Evolutionary conservation across 441 rosid species (phyloP).

Genomic region (Melastoma candidum): DNA sequence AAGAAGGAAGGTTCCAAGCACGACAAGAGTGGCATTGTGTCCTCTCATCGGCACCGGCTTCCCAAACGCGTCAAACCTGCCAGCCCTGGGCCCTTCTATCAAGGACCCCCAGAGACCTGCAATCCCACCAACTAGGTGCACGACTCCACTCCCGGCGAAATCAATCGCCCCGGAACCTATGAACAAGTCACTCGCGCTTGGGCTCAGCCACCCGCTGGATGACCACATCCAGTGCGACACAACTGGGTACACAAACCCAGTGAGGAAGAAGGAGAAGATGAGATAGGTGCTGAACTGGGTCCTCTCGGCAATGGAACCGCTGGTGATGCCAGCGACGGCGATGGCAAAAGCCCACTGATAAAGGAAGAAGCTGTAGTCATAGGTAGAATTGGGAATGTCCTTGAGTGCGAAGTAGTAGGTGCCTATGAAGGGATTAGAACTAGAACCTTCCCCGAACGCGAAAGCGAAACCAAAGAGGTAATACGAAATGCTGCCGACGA

Average conservation of each 20-base stretch:
- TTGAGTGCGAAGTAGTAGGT: conserved; percentile 47
- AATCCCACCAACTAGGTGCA: not conserved
- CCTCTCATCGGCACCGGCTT: conserved; percentile 1
- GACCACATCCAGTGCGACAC: conserved; percentile 85
- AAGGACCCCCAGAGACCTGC: not conserved
- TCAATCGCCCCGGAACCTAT: not conserved
- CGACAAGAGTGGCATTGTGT: not conserved
- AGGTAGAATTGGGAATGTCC: conserved; percentile 32
- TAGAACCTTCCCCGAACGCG: conserved; percentile 50
- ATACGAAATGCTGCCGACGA: conserved; percentile 67
- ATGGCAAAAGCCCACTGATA: conserved; percentile 90
- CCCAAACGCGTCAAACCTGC: conserved; percentile 2
- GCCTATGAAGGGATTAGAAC: conserved; percentile 59
- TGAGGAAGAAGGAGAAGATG: conserved; percentile 61
- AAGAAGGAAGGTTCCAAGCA: not conserved
- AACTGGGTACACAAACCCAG: conserved; percentile 68
- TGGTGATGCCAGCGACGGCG: conserved; percentile 74
- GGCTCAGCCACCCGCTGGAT: not conserved
- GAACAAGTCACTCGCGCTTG: not conserved
- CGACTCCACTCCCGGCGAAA: not conserved
- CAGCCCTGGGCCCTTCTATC: not conserved
- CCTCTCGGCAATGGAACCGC: conserved; percentile 75
- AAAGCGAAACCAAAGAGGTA: conserved; percentile 76
- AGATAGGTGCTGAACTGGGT: conserved; percentile 76
- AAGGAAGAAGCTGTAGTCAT: conserved; percentile 53